Conservation (phyloP, 169 alveolate species). For the Cryptosporidium sp. region DNA sequence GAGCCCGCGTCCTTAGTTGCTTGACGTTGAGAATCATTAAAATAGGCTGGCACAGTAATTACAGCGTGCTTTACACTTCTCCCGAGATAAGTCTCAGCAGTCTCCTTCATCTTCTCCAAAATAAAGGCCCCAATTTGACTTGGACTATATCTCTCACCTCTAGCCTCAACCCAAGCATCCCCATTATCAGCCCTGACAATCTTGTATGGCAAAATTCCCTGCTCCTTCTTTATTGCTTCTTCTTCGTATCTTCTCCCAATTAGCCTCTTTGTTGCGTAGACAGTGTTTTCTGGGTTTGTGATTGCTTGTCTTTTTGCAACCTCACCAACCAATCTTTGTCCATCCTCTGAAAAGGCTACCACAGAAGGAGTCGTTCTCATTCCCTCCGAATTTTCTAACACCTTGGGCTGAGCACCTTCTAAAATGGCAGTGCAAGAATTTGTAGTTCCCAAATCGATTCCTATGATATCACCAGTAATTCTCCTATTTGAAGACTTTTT, state of each 20-base stretch:
- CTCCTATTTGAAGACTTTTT: constrained; percentile 57
- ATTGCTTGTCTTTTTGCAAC: constrained; percentile 98
- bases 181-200: constrained; percentile 96
- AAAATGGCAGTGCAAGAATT: constrained; percentile 98
- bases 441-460: constrained; percentile 99
- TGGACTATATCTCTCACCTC: constrained; percentile 95
- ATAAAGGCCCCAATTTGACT: constrained; percentile 97
- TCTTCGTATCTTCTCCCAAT: constrained; percentile 97
- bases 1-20: constrained; percentile 98
- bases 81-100: constrained; percentile 96
- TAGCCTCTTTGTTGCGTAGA: constrained; percentile 95
- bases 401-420: constrained; percentile 97
- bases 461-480: constrained; percentile 92
- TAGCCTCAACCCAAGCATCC: constrained; percentile 98
- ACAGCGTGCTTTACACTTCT: constrained; percentile 94
- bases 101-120: constrained; percentile 95
- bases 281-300: constrained; percentile 96
- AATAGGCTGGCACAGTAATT: constrained; percentile 97
- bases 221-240: constrained; percentile 96
- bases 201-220: constrained; percentile 95
- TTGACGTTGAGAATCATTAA: constrained; percentile 96
- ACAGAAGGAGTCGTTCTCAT: constrained; percentile 98
- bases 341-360: constrained; percentile 97
- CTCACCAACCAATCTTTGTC: constrained; percentile 95
- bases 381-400: constrained; percentile 96